A percentile compares a stretch with the other conserved stretches of the same genome.
phyloP scores from a whole-genome alignment of 2,329 filamentous ascomycete genomes.

The Alternaria viburni region DNA sequence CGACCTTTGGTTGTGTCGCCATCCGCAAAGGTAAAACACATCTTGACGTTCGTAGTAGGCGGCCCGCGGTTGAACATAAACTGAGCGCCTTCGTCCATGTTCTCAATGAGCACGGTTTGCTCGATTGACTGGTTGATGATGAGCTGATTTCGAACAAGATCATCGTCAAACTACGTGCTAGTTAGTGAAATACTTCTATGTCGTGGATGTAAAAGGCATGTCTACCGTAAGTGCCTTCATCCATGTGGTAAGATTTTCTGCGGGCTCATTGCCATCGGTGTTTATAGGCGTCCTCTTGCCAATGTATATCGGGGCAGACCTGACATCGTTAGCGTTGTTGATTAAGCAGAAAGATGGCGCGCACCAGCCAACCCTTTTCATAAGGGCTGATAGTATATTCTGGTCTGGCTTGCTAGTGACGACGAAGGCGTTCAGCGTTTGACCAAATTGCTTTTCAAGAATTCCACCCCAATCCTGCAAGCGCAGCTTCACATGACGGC shows the following conservation, averaged over 20 bases:
- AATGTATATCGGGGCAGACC: constrained; percentile 68
- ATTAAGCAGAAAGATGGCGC: not conserved
- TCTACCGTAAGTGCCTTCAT: constrained; percentile 72
- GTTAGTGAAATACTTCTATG: constrained; percentile 5
- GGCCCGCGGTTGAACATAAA: constrained; percentile 68
- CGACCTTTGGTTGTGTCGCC: constrained; percentile 65
- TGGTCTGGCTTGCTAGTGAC: constrained; percentile 81
- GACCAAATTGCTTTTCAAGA: constrained; percentile 78
- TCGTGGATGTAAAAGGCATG: not conserved
- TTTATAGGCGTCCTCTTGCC: constrained; percentile 63
- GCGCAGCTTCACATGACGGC: constrained; percentile 74
- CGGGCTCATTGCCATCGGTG: constrained; percentile 74
- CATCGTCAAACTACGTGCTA: constrained; percentile 71
- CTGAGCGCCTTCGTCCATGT: constrained; percentile 68
- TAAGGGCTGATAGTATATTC: constrained; percentile 68
- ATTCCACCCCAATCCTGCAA: constrained; percentile 84
- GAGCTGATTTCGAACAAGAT: constrained; percentile 77
- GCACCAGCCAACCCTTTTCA: constrained; percentile 53
- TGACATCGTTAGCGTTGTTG: constrained; percentile 23
- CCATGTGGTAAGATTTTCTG: constrained; percentile 74
- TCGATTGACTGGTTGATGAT: constrained; percentile 86
- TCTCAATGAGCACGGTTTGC: constrained; percentile 78
- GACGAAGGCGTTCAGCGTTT: constrained; percentile 75
- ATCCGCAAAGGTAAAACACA: constrained; percentile 74
- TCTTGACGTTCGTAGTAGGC: constrained; percentile 69